These are phyloP conservation scores for Pseudogymnoascus destructans DNA, from an alignment of 2,329 filamentous ascomycete genomes.

Conservation along the genomic window DNA sequence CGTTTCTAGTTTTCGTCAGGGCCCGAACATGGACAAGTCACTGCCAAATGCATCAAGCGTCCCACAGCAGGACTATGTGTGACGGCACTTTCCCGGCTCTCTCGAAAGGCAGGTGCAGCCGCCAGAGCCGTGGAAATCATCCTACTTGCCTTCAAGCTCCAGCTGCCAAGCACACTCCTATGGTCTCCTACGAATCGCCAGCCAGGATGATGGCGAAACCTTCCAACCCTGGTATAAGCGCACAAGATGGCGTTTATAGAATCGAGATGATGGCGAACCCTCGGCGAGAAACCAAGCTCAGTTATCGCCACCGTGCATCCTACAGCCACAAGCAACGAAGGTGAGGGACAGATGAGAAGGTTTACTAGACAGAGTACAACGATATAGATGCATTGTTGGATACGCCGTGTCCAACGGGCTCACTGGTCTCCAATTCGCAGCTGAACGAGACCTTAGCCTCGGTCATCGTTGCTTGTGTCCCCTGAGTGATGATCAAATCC, in stretches of 20 bases:
- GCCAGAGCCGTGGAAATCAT: not conserved
- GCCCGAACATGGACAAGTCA: not conserved
- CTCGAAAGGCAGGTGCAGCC: not conserved
- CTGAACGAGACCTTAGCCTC: not conserved
- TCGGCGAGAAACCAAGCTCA: not conserved
- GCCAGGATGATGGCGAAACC: not conserved
- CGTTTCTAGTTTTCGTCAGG: conserved; percentile 7
- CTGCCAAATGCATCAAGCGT: conserved; percentile 1
- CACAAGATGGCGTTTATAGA: not conserved
- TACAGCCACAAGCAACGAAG: not conserved
- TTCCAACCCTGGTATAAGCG: not conserved
- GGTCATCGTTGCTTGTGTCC: not conserved
- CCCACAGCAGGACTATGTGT: not conserved
- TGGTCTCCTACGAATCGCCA: not conserved
- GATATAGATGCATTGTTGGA: not conserved
- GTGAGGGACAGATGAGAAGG: not conserved
- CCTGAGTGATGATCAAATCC: not conserved
- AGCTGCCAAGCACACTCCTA: not conserved
- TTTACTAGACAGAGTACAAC: conserved; percentile 1
- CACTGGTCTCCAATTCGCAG: not conserved
- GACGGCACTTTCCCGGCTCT: not conserved
- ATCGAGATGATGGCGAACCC: not conserved
- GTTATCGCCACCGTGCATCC: not conserved
- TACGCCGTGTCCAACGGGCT: not conserved
- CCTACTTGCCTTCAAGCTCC: not conserved